Evolutionary conservation across 2,329 filamentous ascomycete species (phyloP).

Genomic region (Mollisia scopiformis): DNA sequence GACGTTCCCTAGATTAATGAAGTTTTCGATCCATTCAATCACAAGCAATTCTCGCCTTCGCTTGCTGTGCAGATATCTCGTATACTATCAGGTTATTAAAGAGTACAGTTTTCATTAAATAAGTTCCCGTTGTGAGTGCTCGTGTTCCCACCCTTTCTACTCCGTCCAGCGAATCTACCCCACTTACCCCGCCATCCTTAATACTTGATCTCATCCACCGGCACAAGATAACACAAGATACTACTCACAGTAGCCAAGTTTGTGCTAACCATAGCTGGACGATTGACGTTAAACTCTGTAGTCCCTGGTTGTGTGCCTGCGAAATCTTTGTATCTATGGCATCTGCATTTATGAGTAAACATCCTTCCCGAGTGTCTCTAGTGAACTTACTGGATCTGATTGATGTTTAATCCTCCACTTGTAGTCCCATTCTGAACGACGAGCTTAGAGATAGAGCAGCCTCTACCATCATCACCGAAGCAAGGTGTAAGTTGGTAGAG

Average conservation of each 20-base stretch:
- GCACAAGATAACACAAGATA: constrained; percentile 2
- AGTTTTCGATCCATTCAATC: no score
- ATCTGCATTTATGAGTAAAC: neutral
- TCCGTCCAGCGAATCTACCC: neutral
- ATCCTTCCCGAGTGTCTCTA: neutral
- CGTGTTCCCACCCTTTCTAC: neutral
- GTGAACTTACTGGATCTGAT: neutral
- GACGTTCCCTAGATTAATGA: neutral
- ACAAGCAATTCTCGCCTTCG: no score
- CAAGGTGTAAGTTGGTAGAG: neutral
- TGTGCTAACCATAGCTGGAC: neutral
- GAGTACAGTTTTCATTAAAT: no score
- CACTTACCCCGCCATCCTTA: neutral
- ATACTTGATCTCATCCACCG: neutral
- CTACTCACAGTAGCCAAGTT: neutral
- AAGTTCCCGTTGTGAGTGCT: neutral
- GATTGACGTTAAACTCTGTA: neutral
- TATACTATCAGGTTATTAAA: no score
- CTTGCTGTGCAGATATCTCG: no score
- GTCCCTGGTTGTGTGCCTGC: neutral
- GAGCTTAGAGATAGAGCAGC: neutral
- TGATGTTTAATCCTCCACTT: neutral
- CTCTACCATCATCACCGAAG: neutral
- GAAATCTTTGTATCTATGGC: neutral
- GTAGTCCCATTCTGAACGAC: constrained; percentile 2